Evolutionary conservation across 352 stramenopile genomes (phyloP), one percentile per base, ranked within the genome.

Genomic region (Blastocystis sp.): DNA sequence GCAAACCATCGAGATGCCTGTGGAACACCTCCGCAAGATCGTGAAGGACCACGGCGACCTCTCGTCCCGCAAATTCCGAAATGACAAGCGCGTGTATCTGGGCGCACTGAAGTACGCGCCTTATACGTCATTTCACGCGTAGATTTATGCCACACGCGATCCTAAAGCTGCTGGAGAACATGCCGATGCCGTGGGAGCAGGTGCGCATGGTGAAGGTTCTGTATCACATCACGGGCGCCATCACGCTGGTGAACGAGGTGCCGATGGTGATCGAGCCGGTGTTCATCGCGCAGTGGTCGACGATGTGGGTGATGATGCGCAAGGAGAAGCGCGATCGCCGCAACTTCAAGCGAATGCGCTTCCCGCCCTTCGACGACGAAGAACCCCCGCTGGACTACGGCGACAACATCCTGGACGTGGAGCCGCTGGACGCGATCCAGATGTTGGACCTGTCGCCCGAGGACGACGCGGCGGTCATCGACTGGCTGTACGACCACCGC

Each of bases 251-350:
- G 64, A 98, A 99, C 91, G 96, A 99, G 89, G 93, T 98, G 62
- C 97, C 97, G 61, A 97, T 95, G 91, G 97, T 99, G 23, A 98
- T 99, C 88, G 97, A 99, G 92, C 97, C 96, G 0, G 93, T 99
- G 5, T 99, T 98, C 91, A 94, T 98, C 59, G 97, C 97, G n/a
- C 97, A 99, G 89, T 99, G 97, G 97, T 96, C 96, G 34, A 98
- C 95, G 21, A 98, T 98, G 91, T 99, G 97, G 97, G 96, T 99
- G 89, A 98, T 99, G 95, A 99, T 99, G 97, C 92, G 97, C 45
- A 93, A 96, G 61, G 97, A 99, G 90, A 99, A 99, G 91, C 92
- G 96, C 61, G 97, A 99, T 90, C 93, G 97, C 67, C 92, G 95
- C 7, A 96, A 99, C 91, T 99, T 99, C 90, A 99, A 99, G 90